A percentile compares a stretch with the other conserved stretches of the same genome.
Evolutionary conservation across 2,329 filamentous ascomycete genomes (phyloP).

Genomic region (Ophiocordyceps camponoti-leonardi): DNA sequence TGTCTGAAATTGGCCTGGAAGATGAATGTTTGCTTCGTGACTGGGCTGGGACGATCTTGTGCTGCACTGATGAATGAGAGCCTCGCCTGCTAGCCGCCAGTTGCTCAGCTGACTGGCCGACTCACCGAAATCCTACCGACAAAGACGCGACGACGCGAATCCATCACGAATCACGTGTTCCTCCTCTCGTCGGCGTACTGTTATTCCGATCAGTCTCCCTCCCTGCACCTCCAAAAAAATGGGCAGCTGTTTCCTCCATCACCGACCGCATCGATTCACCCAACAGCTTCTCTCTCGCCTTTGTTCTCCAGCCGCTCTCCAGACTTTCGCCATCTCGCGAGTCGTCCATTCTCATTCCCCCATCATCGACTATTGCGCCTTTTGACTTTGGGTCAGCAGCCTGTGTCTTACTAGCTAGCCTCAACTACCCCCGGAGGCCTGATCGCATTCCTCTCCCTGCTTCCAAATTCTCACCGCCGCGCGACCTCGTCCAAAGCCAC

Average conservation of each 20-base stretch:
- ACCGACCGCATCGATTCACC: not conserved
- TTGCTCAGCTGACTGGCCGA: not conserved
- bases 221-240: not conserved
- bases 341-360: not conserved
- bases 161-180: not conserved
- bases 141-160: not conserved
- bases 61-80: not conserved
- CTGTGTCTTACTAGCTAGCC: not conserved
- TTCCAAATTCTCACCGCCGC: not conserved
- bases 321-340: not conserved
- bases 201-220: not conserved
- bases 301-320: not conserved
- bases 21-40: not conserved
- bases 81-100: not conserved
- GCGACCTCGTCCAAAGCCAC: not conserved
- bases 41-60: not conserved
- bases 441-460: not conserved
- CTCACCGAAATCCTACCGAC: not conserved
- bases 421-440: not conserved
- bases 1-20: no score
- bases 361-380: not conserved
- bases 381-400: no score
- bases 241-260: not conserved
- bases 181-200: not conserved
- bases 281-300: not conserved